These are phyloP conservation scores for Agroathelia rolfsii DNA, from an alignment of 1,284 basidiomycete genomes.

Conservation along the genomic window DNA sequence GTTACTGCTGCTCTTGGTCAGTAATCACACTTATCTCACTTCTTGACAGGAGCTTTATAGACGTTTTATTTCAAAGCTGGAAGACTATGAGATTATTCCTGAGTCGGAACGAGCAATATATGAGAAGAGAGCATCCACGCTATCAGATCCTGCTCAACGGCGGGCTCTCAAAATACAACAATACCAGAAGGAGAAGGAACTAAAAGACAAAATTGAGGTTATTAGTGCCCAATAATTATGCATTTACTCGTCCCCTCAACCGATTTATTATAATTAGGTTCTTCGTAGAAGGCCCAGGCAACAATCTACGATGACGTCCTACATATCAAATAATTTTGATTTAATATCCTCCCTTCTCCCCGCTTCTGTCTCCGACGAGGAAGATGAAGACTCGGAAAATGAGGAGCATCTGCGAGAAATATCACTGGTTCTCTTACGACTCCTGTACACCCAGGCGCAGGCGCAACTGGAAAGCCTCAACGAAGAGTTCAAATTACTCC, in stretches of 20 bases:
- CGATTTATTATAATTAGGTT: too few species aligned
- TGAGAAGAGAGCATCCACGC: conserved; percentile 31
- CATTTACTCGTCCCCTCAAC: too few species aligned
- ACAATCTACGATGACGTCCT: conserved; percentile 21
- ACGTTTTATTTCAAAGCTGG: conserved; percentile 47
- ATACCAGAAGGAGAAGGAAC: conserved; percentile 76
- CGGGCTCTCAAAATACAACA: conserved; percentile 85
- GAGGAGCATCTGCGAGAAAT: conserved; percentile 61
- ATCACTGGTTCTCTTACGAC: conserved; percentile 60
- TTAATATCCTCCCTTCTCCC: conserved; percentile 55
- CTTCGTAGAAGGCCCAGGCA: conserved; percentile 44
- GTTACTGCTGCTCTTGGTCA: conserved; percentile 21
- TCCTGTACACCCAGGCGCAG: conserved; percentile 65
- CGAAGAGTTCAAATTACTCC: conserved; percentile 70
- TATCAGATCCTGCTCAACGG: conserved; percentile 56
- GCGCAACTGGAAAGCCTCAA: conserved; percentile 59
- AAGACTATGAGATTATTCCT: conserved; percentile 63
- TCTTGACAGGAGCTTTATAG: conserved; percentile 39
- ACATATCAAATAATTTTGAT: conserved; percentile 44
- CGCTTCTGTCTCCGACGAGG: too few species aligned
- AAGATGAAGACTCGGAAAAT: conserved; percentile 48
- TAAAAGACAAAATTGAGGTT: conserved; percentile 53
- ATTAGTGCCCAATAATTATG: not conserved
- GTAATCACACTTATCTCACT: conserved; percentile 15
- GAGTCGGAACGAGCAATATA: conserved; percentile 51